Conservation (phyloP, 1,284 basidiomycete genomes). For the Pascua guehoae region DNA sequence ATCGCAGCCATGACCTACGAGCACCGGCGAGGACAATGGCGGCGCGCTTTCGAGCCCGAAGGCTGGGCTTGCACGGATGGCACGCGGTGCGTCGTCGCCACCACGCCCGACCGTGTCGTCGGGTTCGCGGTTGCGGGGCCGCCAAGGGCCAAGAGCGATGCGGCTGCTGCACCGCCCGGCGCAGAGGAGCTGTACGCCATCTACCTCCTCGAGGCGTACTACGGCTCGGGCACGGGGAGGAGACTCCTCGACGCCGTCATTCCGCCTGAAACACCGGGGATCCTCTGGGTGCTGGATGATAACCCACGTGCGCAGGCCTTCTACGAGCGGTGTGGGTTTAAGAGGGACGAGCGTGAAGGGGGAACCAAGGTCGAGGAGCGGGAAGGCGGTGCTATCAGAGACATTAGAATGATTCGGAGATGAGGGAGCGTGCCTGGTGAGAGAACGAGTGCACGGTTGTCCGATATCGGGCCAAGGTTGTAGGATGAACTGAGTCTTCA, state of each 20-base stretch:
- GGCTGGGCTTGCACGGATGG: background rate
- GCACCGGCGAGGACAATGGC: background rate
- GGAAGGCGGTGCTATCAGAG: too few relatives aligned
- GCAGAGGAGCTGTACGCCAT: background rate
- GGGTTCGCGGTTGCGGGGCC: background rate
- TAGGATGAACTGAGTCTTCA: too few relatives aligned
- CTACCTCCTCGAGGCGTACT: background rate
- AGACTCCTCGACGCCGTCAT: background rate
- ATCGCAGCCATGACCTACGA: background rate
- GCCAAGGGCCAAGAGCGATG: background rate
- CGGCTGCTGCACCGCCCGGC: background rate
- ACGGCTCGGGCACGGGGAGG: background rate
- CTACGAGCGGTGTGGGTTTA: slow-evolving; percentile 1
- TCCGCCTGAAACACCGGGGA: background rate
- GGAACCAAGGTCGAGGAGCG: background rate
- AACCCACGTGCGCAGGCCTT: background rate
- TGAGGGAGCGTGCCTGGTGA: too few relatives aligned
- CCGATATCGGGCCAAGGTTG: too few relatives aligned
- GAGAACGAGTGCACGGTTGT: too few relatives aligned
- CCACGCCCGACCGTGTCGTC: background rate
- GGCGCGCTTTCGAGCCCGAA: background rate
- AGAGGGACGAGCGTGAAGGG: background rate
- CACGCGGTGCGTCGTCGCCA: background rate
- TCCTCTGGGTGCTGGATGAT: background rate
- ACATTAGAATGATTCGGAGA: too few relatives aligned